Evolutionary conservation across 768 basidiomycete genomes (phyloP).

Genomic region (Boletus rubroflammeus): DNA sequence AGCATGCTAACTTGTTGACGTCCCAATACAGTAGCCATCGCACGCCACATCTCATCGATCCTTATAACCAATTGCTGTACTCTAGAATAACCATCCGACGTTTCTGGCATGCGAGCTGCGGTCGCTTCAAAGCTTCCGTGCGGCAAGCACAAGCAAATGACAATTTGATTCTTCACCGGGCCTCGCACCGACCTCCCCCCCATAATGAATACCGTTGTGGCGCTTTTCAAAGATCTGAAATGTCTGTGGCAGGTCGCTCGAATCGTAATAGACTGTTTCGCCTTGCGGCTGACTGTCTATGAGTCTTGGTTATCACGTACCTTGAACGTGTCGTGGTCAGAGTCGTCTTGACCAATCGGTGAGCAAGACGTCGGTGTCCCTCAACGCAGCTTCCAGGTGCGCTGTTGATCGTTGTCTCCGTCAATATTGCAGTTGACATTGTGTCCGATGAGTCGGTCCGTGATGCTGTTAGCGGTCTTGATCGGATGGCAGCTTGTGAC

Average conservation of each 20-base stretch:
- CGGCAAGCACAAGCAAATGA: neutral
- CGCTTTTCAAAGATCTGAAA: neutral
- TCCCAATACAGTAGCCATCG: constrained; percentile 6
- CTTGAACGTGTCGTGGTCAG: neutral
- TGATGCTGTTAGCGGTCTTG: neutral
- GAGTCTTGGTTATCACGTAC: neutral
- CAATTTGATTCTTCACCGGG: neutral
- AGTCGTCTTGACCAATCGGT: neutral
- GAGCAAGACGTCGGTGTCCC: neutral
- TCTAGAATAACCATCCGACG: constrained; percentile 1
- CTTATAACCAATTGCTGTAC: no score
- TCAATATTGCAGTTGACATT: neutral
- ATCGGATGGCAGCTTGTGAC: neutral
- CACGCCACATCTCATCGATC: constrained; percentile 7
- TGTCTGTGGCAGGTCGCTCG: neutral
- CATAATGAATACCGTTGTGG: constrained; percentile 5
- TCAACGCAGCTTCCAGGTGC: neutral
- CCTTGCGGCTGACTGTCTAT: neutral
- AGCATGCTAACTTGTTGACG: constrained; percentile 4
- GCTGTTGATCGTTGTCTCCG: neutral
- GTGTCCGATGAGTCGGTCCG: neutral
- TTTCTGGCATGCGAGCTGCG: constrained; percentile 1
- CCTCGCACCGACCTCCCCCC: neutral
- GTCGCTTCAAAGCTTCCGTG: neutral
- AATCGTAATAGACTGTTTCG: neutral